phyloP scores from a whole-genome alignment of 352 stramenopile species.

The Saprolegnia parasitica region DNA sequence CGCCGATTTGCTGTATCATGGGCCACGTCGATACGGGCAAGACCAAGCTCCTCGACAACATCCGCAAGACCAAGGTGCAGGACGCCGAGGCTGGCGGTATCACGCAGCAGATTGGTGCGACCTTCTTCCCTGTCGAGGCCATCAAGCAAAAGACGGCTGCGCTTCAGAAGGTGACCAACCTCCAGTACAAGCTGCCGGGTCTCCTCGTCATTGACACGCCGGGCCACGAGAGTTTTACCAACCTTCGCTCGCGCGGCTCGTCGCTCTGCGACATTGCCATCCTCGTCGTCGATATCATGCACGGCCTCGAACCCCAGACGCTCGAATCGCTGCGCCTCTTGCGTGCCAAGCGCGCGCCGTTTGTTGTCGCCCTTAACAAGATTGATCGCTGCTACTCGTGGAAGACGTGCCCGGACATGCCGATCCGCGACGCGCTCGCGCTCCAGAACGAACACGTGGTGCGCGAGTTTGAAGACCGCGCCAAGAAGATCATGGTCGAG shows the following conservation, averaged over 20 bases:
- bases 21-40: conserved; percentile 98
- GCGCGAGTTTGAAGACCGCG: conserved; percentile 94
- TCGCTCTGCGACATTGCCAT: conserved; percentile 99
- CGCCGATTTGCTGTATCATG: conserved; percentile 99
- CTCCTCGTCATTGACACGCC: conserved; percentile 99
- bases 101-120: conserved; percentile 97
- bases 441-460: conserved; percentile 91
- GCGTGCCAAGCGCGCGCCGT: conserved; percentile 92
- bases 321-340: conserved; percentile 98
- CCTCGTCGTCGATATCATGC: conserved; percentile 99
- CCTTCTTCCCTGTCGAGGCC: conserved; percentile 92
- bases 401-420: conserved; percentile 94
- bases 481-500: conserved; percentile 91
- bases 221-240: conserved; percentile 99
- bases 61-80: conserved; percentile 98
- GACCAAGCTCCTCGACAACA: conserved; percentile 99
- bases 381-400: conserved; percentile 98
- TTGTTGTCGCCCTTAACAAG: conserved; percentile 99
- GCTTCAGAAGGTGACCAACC: conserved; percentile 63
- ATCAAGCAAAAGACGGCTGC: conserved; percentile 86
- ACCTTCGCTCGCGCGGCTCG: conserved; percentile 94
- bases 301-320: conserved; percentile 98
- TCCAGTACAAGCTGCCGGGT: conserved; percentile 89
- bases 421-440: conserved; percentile 90
- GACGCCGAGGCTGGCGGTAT: conserved; percentile 92